A percentile compares a stretch with the other conserved stretches of the same genome.
Conservation (phyloP, 106 monocot genomes). For the Alisma plantagoaquatica region DNA sequence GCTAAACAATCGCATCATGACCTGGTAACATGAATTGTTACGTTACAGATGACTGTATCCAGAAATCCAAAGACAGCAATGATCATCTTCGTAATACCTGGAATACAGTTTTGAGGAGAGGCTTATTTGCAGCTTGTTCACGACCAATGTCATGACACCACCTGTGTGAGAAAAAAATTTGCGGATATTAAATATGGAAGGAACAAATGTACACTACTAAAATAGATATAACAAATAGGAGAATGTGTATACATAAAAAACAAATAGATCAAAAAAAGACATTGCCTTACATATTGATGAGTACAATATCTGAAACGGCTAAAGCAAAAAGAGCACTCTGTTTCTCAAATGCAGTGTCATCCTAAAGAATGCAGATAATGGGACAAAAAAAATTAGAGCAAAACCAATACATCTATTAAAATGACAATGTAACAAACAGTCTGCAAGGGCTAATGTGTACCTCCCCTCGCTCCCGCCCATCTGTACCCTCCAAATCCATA, state of each 20-base stretch:
- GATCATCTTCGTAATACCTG: too few species aligned
- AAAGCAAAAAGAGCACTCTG: constrained; percentile 84
- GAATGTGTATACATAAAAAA: too few species aligned
- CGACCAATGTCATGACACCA: constrained; percentile 99
- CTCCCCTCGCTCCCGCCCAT: constrained; percentile 97
- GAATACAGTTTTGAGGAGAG: constrained; percentile 83
- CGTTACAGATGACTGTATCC: too few species aligned
- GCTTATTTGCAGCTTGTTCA: constrained; percentile 87
- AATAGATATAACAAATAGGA: too few species aligned
- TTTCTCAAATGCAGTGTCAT: constrained; percentile 88
- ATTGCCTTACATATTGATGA: constrained; percentile 73
- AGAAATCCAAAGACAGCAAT: too few species aligned
- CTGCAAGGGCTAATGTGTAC: too few species aligned
- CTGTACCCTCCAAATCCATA: constrained; percentile 81
- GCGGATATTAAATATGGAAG: too few species aligned
- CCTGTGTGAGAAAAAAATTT: constrained; percentile 21
- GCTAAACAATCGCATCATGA: constrained; percentile 22
- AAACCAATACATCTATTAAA: neutral
- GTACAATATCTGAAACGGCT: constrained; percentile 74
- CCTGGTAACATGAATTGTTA: constrained; percentile 1
- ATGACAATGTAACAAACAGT: too few species aligned
- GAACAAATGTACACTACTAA: too few species aligned
- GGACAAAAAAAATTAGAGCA: neutral
- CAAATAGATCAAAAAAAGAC: too few species aligned
- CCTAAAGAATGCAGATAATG: constrained; percentile 31